Evolutionary conservation across 805 yeast genomes (phyloP).

Genomic region (Blastobotrys peoriensis): DNA sequence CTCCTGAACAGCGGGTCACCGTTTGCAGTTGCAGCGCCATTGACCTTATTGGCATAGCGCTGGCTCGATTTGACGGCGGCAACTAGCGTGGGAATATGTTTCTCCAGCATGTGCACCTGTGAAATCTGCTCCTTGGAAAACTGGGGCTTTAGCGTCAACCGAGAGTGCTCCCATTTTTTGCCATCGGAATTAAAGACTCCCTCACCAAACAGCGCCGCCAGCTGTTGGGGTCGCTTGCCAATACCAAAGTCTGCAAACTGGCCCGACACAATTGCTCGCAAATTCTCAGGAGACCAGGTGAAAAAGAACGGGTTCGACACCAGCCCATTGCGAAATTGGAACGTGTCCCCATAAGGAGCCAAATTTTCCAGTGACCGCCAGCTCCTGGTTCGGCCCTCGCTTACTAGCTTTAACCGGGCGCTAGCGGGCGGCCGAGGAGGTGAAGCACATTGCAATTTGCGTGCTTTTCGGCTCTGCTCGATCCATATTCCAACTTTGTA

Average conservation of each 20-base stretch:
- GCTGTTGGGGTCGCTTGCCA: constrained; percentile 20
- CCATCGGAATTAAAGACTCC: constrained; percentile 29
- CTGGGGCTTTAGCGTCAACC: constrained; percentile 28
- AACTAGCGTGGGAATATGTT: constrained; percentile 20
- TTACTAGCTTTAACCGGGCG: neutral
- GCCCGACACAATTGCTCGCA: constrained; percentile 25
- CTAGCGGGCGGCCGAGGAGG: neutral
- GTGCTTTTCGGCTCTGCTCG: neutral
- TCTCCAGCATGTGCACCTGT: constrained; percentile 20
- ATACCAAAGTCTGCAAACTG: constrained; percentile 25
- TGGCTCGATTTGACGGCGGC: constrained; percentile 1
- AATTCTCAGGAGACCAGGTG: constrained; percentile 6
- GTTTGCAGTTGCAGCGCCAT: neutral
- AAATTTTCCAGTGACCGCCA: neutral
- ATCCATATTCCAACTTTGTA: neutral
- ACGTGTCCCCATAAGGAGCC: neutral
- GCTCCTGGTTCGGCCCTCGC: neutral
- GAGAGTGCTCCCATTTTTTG: constrained; percentile 29
- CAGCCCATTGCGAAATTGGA: neutral
- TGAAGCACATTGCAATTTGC: neutral
- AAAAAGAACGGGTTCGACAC: neutral
- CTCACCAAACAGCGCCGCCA: constrained; percentile 14
- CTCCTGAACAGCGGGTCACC: neutral
- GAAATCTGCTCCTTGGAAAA: constrained; percentile 24
- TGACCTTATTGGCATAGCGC: neutral